Base-by-base conservation (phyloP, 352 stramenopile species). In the Phytopythium mirpurense region DNA sequence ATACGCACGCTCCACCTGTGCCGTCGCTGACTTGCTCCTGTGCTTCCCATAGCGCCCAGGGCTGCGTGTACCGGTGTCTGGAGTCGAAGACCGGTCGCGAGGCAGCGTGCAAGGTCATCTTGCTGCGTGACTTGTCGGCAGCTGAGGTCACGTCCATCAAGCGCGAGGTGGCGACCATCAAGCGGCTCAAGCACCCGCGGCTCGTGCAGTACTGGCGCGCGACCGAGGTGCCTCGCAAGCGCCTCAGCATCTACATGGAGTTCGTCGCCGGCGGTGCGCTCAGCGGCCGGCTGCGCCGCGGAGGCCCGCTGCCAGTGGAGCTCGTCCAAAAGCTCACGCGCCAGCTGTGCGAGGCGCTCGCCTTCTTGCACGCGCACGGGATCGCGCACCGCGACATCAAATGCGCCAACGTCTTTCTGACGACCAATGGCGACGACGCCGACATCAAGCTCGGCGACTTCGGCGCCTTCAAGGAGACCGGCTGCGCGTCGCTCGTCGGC, bases 381-480 rank as follows among this genome's bases (percentile, higher is more conserved):
- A 95, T 98, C 52, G 83, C 91, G 1, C 92, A 98, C 62, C 79
- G 79, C 21, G 82, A 94, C 56, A 82, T 93, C 58, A 93, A 95
- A 61, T 89, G 88, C 47, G 86, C 88, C 26, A 96, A 96, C 53
- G 70, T 90, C 11, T 78, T 95, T 11, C 51, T 95, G 8, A 54
- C 29, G 4, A 37, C 23, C 27, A 23, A 12, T 11, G 46, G 37
- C 7, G 42, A 61, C 19, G 35, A 40, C 11, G 58, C 56, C 21
- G 56, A 69, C 8, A 70, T 91, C 42, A 93, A 95, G 51, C 58
- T 95, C 5, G 82, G 68, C 0, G 84, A 95, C 56, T 93, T 95
- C 51, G 82, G 82, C 1, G 73, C 74, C 11, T 86, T 86, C 21
- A 95, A 93, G 63, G 66, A 87, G 41, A 66, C 88, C 16, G 78